phyloP scores from a whole-genome alignment of 2,329 filamentous ascomycete species.

The Neonectria hederae region DNA sequence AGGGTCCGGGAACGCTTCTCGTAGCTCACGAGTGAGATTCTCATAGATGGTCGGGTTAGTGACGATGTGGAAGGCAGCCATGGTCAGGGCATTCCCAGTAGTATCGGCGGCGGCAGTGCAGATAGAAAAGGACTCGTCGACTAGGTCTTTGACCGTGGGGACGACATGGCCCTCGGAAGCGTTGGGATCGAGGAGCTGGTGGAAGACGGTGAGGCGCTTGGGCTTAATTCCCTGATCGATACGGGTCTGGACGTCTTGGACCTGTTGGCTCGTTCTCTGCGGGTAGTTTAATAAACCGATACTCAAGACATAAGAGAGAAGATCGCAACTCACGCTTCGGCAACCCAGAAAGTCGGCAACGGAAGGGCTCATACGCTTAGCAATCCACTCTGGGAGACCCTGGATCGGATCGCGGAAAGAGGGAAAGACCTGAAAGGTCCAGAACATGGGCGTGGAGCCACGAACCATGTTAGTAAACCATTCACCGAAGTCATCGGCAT shows the following conservation, averaged over 20 bases:
- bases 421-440: slow-evolving; percentile 20
- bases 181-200: slow-evolving; percentile 19
- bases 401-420: slow-evolving; percentile 3
- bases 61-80: slow-evolving; percentile 20
- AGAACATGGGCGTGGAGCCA: slow-evolving; percentile 16
- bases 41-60: slow-evolving; percentile 15
- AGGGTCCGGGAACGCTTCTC: slow-evolving; percentile 14
- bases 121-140: slow-evolving; percentile 19
- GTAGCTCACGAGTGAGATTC: slow-evolving; percentile 12
- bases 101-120: slow-evolving; percentile 20
- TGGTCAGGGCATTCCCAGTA: slow-evolving; percentile 15
- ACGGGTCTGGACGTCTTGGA: slow-evolving; percentile 12
- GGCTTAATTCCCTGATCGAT: slow-evolving; percentile 14
- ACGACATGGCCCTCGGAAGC: slow-evolving; percentile 6
- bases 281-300: neutral
- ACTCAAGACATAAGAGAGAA: neutral
- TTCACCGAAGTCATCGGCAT: slow-evolving; percentile 19
- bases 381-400: slow-evolving; percentile 11
- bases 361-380: slow-evolving; percentile 9
- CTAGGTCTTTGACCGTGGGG: neutral
- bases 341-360: slow-evolving; percentile 16
- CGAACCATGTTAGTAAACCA: slow-evolving; percentile 26
- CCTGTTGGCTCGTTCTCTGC: slow-evolving; percentile 15
- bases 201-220: slow-evolving; percentile 13
- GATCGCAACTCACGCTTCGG: neutral